phyloP scores from a whole-genome alignment of 345 rosid genomes.

The Anacardium occidentale region DNA sequence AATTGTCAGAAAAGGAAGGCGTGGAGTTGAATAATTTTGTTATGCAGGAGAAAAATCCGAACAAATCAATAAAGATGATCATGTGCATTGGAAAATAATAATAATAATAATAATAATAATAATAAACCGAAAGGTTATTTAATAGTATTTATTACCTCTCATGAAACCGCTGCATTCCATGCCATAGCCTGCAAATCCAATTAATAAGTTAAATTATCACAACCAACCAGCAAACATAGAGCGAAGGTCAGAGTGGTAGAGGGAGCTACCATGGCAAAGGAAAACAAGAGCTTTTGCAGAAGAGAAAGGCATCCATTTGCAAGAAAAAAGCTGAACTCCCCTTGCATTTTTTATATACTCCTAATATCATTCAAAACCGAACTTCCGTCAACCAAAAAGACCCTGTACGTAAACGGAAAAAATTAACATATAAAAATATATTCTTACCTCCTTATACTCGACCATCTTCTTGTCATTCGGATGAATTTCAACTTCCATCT shows the following conservation, averaged over 20 bases:
- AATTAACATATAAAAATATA: too few species aligned
- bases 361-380: conserved; percentile 30
- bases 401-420: too few species aligned
- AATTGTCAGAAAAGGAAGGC: too few species aligned
- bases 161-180: conserved; percentile 94
- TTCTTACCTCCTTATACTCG: conserved; percentile 52
- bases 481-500: conserved; percentile 35
- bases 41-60: neutral
- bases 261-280: conserved; percentile 75
- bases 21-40: too few species aligned
- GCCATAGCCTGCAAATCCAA: conserved; percentile 76
- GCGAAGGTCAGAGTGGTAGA: neutral
- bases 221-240: conserved; percentile 6
- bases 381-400: neutral
- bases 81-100: neutral
- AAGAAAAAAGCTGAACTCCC: conserved; percentile 72
- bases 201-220: conserved; percentile 33
- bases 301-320: conserved; percentile 80
- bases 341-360: conserved; percentile 66
- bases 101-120: neutral
- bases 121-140: too few species aligned
- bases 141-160: conserved; percentile 66
- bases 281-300: conserved; percentile 83
- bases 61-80: neutral
- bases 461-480: conserved; percentile 27